Evolutionary conservation across 2,329 filamentous ascomycete species (phyloP).

Genomic region (Rutstroemia sydowiana): DNA sequence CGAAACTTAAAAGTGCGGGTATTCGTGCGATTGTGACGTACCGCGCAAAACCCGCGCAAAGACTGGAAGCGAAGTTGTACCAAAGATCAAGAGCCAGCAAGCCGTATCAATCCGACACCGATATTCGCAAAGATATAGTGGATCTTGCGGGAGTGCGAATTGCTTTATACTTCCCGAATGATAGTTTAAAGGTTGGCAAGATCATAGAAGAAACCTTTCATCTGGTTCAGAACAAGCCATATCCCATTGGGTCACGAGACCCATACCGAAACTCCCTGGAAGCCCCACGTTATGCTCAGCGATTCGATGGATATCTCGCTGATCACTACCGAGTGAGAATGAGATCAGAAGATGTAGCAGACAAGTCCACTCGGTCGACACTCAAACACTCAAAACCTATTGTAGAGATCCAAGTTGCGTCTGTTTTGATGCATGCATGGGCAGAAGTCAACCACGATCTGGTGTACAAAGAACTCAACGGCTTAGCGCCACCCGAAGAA

Average conservation of each 20-base stretch:
- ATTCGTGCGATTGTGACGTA: constrained; percentile 12
- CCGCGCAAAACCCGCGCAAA: constrained; percentile 7
- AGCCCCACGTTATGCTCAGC: not conserved
- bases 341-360: constrained; percentile 4
- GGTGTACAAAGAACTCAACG: constrained; percentile 7
- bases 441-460: constrained; percentile 13
- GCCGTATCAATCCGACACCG: not conserved
- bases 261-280: not conserved
- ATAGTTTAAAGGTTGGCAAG: constrained; percentile 11
- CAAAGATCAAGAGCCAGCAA: not conserved
- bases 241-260: not conserved
- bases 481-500: not conserved
- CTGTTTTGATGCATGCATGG: constrained; percentile 12
- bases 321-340: constrained; percentile 13
- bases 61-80: constrained; percentile 9
- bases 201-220: constrained; percentile 11
- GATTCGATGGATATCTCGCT: constrained; percentile 11
- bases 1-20: constrained; percentile 6
- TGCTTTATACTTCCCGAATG: constrained; percentile 13
- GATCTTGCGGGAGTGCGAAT: constrained; percentile 14
- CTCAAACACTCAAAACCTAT: constrained; percentile 7
- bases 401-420: not conserved
- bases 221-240: constrained; percentile 2
- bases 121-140: constrained; percentile 11
- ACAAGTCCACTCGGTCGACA: constrained; percentile 3